Conservation (phyloP, 2,329 filamentous ascomycete species). For the Colletotrichum cuscutae region DNA sequence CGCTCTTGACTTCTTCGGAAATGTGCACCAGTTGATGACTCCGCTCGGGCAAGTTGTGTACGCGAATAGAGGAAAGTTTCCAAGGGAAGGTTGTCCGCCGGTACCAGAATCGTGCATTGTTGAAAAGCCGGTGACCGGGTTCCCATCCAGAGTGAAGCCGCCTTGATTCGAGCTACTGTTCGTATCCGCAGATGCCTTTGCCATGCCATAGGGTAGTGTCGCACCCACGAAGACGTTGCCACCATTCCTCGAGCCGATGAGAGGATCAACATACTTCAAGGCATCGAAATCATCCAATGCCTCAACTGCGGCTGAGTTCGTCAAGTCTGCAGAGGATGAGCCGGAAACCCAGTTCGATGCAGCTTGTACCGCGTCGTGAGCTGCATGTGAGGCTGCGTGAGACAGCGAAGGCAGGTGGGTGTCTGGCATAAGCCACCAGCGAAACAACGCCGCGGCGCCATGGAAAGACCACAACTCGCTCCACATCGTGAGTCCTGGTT, state of each 20-base stretch:
- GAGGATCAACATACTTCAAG: slow-evolving; percentile 46
- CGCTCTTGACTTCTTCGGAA: slow-evolving; percentile 58
- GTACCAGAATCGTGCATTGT: slow-evolving; percentile 69
- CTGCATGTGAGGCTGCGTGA: slow-evolving; percentile 12
- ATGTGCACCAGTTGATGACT: slow-evolving; percentile 70
- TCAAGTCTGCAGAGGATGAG: slow-evolving; percentile 5
- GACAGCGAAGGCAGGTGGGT: slow-evolving; percentile 23
- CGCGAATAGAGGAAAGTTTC: slow-evolving; percentile 79
- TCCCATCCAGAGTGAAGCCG: slow-evolving; percentile 64
- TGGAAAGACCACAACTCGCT: slow-evolving; percentile 31
- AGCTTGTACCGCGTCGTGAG: background rate
- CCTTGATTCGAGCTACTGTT: slow-evolving; percentile 64
- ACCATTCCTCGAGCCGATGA: slow-evolving; percentile 54
- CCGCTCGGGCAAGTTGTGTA: slow-evolving; percentile 70
- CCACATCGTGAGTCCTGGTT: slow-evolving; percentile 20
- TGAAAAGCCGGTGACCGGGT: slow-evolving; percentile 64
- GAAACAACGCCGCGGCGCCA: slow-evolving; percentile 20
- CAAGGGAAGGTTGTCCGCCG: slow-evolving; percentile 69
- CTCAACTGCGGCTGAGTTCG: slow-evolving; percentile 11
- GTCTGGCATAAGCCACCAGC: slow-evolving; percentile 31
- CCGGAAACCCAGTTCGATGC: slow-evolving; percentile 21
- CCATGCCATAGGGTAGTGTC: slow-evolving; percentile 59
- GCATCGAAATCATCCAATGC: slow-evolving; percentile 41
- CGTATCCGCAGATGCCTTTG: slow-evolving; percentile 68
- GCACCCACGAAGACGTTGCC: slow-evolving; percentile 57